Base-by-base conservation (phyloP, 2,329 filamentous ascomycete genomes). In the Cadophora luteo-olivacea region DNA sequence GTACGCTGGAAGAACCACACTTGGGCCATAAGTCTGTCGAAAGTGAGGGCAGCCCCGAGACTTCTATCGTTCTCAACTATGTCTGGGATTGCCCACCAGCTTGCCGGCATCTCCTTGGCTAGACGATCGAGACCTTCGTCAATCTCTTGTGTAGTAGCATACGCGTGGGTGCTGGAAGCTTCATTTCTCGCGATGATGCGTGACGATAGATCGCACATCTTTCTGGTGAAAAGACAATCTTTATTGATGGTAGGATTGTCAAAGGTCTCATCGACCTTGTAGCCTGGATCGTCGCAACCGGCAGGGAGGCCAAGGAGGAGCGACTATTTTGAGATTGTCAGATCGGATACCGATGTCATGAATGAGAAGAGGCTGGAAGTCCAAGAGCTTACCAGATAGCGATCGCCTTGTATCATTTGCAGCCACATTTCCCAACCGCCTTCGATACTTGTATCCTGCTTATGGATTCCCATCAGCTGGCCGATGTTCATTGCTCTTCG, bases 401-500 rank as follows among this genome's bases (percentile, higher is more conserved):
- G 81, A 64, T 87, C 84, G 2, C 79, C 75, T 11, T 76, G 75
- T 1, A 85, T 72, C 0, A 86, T 75, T 7, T 82, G 81, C 64
- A 80, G 83, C 84, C 84, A 86, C 70, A 85, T 65, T 2, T 73
- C 2, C 78, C 76, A 41, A 78, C 77, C 77, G 24, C 41, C 68
- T 61, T n/a, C 38, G 19, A 72, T 58, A 52, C 64, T 68, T 19
- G 67, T 61, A 29, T 72, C 57, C 19, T 68, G 64, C 33, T 69
- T 70, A 36, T 80, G 71, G 0, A 77, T 66, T 11, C 75, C 75
- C 72, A 76, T 75, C 51, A 78, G 69, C 64, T 78, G 75, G 22
- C 81, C 84, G 45, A 87, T 78, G 57, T 80, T 81, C 41, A 88
- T 76, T 4, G 84, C 84, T 5, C 84, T 80, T 0, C 86, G 81